Base-by-base conservation (phyloP, 164 flowering plant species). In the Annona cherimola region DNA sequence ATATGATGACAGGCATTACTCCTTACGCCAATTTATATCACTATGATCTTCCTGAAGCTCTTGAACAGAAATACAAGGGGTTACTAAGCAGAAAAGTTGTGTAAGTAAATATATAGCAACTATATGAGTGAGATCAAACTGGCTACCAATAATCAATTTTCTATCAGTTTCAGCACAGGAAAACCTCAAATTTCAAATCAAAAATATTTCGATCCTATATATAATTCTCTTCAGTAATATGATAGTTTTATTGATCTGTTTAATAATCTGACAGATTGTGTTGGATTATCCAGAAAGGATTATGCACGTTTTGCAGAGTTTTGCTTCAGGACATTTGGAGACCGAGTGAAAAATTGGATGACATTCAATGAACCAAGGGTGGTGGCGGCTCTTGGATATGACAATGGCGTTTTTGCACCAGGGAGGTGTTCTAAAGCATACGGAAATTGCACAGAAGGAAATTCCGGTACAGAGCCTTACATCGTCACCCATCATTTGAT, bases 11-110 rank as follows among this genome's bases (percentile, higher is more conserved):
- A 90, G 95, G 95, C 64, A 83, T 88, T 42, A 90, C 93, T 63
- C 93, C 96, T 4, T 90, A 90, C 77, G 96, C 89, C 67, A 87
- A 87, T 78, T 81, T 90, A 3, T 85, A 86, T 76, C 96, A 90
- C 76, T 87, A 88, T 63, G 96, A 90, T 82, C 88, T 90, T 72
- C 96, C 91, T 0, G 19, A 69, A 18, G 91, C 90, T 9, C 86
- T 90, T 5, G 86, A 90, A 77, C 46, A 83, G 64, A 76, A 76
- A 66, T 90, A 90, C 72, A 41, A 35, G 6, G 92, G 92, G 20
- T 75, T 81, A 79, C 57, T 88, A 55, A 77, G 74, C 73, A 73
- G 54, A 69, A 40, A 80, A 75, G 88, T 87, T 40, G 92, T 88
- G 91, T 90, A 79, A 90, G 95, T 81, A 5, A 11, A 50, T 50